Evolutionary conservation across 441 rosid genomes (phyloP).

Genomic region (Euphorbia schlechtendalii): DNA sequence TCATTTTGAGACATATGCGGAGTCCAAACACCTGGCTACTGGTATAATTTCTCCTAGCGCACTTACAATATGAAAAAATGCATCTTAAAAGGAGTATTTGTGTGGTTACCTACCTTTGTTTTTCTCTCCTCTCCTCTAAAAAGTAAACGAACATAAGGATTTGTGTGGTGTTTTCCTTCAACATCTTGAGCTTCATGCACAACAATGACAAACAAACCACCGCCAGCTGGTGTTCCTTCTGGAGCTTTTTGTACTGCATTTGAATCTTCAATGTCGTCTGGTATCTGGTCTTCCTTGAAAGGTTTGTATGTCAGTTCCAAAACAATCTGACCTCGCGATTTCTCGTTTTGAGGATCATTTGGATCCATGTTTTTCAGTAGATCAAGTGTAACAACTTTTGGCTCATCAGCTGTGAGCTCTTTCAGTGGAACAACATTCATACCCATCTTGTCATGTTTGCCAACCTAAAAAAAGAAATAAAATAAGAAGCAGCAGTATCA

Average conservation of each 20-base stretch:
- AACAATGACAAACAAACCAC: slow-evolving; percentile 75
- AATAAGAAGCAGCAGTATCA: no score
- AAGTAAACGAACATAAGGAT: slow-evolving; percentile 62
- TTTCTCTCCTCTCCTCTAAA: slow-evolving; percentile 81
- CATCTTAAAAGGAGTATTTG: no score
- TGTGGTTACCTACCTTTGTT: no score
- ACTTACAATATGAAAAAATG: no score
- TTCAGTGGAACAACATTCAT: slow-evolving; percentile 70
- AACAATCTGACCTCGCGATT: slow-evolving; percentile 70
- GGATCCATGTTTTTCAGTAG: slow-evolving; percentile 66
- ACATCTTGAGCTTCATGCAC: slow-evolving; percentile 87
- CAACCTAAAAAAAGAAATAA: slow-evolving; percentile 41
- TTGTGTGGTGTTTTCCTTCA: slow-evolving; percentile 97
- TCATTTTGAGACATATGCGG: no score
- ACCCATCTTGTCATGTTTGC: slow-evolving; percentile 92
- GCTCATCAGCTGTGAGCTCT: slow-evolving; percentile 66
- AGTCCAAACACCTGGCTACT: no score
- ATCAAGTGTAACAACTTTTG: slow-evolving; percentile 55
- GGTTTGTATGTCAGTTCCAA: slow-evolving; percentile 77
- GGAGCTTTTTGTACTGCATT: slow-evolving; percentile 64
- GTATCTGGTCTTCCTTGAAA: slow-evolving; percentile 58
- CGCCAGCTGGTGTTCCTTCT: slow-evolving; percentile 75
- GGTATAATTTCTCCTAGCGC: no score
- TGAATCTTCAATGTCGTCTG: slow-evolving; percentile 41
- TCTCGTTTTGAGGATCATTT: slow-evolving; percentile 51